Evolutionary conservation across 2,329 filamentous ascomycete genomes (phyloP).

Genomic region (Davidsoniella eucalypti): DNA sequence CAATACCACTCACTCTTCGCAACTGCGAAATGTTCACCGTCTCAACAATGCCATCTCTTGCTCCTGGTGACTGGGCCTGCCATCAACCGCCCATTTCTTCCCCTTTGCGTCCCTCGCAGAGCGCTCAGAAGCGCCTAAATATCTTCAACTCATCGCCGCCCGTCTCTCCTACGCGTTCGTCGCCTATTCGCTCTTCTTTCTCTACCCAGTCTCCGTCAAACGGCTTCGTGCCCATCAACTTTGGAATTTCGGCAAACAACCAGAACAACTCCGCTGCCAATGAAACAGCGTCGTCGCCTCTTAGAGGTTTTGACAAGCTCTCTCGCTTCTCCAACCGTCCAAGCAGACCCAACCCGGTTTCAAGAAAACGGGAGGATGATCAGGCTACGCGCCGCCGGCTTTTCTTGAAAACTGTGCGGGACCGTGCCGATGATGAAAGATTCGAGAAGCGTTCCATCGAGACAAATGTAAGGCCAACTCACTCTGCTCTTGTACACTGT

Average conservation of each 20-base stretch:
- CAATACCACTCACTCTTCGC: not conserved
- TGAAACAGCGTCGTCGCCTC: constrained; percentile 3
- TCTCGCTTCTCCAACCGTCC: constrained; percentile 38
- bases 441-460: constrained; percentile 48
- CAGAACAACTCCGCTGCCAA: not conserved
- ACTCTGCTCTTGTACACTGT: not conserved
- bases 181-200: constrained; percentile 1
- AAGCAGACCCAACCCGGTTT: constrained; percentile 45
- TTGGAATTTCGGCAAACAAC: not conserved
- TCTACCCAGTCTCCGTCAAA: not conserved
- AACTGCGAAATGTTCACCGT: constrained; percentile 25
- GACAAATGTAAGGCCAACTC: constrained; percentile 25
- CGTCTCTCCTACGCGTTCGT: constrained; percentile 3
- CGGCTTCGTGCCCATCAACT: constrained; percentile 1
- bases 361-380: constrained; percentile 42
- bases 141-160: constrained; percentile 8
- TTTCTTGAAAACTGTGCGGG: constrained; percentile 52
- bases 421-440: constrained; percentile 40
- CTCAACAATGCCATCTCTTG: constrained; percentile 27
- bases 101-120: constrained; percentile 41
- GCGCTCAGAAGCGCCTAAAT: not conserved
- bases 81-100: constrained; percentile 26
- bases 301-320: constrained; percentile 3
- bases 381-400: constrained; percentile 48
- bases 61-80: constrained; percentile 26